Base-by-base conservation (phyloP, 208 protist species). In the Crithidia sp. region DNA sequence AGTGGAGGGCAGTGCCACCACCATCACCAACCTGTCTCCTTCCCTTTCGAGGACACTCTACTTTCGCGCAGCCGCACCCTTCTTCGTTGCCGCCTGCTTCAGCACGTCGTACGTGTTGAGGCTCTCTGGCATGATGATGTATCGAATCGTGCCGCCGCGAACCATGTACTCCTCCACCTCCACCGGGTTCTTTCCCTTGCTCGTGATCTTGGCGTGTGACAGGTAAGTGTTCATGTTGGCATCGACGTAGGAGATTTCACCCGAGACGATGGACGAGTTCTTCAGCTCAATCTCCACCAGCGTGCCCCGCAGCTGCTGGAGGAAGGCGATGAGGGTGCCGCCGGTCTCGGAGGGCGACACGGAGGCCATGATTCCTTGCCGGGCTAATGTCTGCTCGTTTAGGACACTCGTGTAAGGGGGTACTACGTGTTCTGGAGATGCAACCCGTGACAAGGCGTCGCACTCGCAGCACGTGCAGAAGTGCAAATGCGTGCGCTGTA, bases 251-350 rank as follows among this genome's bases (percentile, higher is more conserved):
- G 82, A 68, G 52, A 97, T 87, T 53, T 95, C 90, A 16, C 92
- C 92, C 6, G 90, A 89, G 10, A 99, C 94, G 45, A 99, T 91
- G 14, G 98, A 98, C 2, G 98, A 98, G 91, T 99, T 99, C 85
- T 99, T 99, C 44, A 99, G 86, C 80, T 99, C 98, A 63, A 99
- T 95, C 16, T 98, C 98, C 4, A 99, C 98, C 3, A 95, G 97
- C 65, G 99, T 98, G 68, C 97, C 98, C 13, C 86, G 90, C 39
- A 99, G 91, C 87, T 99, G 98, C 93, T 99, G 98, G 45, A 99
- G 91, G 81, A 99, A 99, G 54, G 95, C 74, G 50, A 98, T 86
- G 28, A 99, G 92, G 49, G 96, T 95, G 40, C 82, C 76, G 52
- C 86, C 82, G 0, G 83, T 82, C 53, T 90, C 79, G 6, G 81